phyloP scores from a whole-genome alignment of 129 eudicot genomes.

The Glebionis coronaria region DNA sequence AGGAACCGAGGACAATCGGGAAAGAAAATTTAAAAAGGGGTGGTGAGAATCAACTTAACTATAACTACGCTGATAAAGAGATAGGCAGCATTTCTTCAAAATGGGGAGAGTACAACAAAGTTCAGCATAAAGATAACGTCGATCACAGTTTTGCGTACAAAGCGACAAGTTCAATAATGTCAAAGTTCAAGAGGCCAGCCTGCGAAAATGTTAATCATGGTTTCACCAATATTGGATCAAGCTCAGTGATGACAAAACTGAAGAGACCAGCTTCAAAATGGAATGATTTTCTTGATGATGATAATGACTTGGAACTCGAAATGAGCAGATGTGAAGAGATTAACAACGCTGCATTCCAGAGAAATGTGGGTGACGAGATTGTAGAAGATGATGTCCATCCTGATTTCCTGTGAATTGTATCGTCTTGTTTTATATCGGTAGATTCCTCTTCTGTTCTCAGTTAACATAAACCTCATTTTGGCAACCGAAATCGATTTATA shows the following conservation, averaged over 20 bases:
- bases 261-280: no score
- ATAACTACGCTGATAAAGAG: conserved; percentile 10
- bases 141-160: no score
- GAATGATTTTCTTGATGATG: no score
- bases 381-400: conserved; percentile 93
- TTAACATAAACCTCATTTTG: conserved; percentile 4
- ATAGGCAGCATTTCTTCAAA: conserved; percentile 13
- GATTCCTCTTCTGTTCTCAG: neutral
- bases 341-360: conserved; percentile 28
- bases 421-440: neutral
- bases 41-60: conserved; percentile 16
- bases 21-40: no score
- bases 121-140: no score
- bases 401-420: conserved; percentile 47
- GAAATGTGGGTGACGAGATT: conserved; percentile 31
- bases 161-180: no score
- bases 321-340: conserved; percentile 19
- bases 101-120: no score
- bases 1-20: conserved; percentile 28
- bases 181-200: no score
- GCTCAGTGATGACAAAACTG: no score
- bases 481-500: neutral
- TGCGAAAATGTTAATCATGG: no score
- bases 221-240: no score
- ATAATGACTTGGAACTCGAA: conserved; percentile 25